A percentile compares a stretch with the other conserved stretches of the same genome.
phyloP scores from a whole-genome alignment of 2,329 filamentous ascomycete species.

The Calonectria pauciramosa region DNA sequence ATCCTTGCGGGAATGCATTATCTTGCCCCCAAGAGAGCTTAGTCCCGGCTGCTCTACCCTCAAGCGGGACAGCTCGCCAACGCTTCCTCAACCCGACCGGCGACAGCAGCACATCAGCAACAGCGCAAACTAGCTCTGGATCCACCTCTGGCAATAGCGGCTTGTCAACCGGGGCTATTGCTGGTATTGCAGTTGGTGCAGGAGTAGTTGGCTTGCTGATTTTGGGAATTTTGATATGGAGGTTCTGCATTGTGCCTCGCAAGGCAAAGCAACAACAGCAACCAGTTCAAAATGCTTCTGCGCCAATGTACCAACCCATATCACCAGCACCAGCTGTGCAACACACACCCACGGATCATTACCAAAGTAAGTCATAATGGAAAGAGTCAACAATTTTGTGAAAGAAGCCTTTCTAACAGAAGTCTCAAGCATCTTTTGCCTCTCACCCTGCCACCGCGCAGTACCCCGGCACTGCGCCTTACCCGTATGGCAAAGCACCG shows the following conservation, averaged over 20 bases:
- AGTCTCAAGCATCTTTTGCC: not conserved
- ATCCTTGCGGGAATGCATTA: too few relatives aligned
- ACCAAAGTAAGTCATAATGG: not conserved
- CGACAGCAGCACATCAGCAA: not conserved
- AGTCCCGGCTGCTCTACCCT: not conserved
- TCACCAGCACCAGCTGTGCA: not conserved
- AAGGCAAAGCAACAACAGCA: not conserved
- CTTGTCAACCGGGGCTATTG: not conserved
- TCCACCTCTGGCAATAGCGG: not conserved
- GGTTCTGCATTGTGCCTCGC: not conserved
- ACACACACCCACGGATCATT: not conserved
- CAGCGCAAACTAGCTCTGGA: not conserved
- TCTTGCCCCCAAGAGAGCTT: not conserved
- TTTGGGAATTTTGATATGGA: not conserved
- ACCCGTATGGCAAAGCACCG: not conserved
- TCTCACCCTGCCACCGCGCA: not conserved
- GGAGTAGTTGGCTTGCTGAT: not conserved
- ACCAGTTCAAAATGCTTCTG: not conserved
- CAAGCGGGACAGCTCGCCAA: not conserved
- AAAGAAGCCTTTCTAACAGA: not conserved
- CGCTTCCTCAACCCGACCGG: not conserved
- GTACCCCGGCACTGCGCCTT: not conserved
- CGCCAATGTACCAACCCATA: not conserved
- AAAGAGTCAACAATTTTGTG: not conserved
- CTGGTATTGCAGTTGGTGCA: not conserved